Conservation (phyloP, 2,329 filamentous ascomycete genomes). For the Trichothecium roseum region DNA sequence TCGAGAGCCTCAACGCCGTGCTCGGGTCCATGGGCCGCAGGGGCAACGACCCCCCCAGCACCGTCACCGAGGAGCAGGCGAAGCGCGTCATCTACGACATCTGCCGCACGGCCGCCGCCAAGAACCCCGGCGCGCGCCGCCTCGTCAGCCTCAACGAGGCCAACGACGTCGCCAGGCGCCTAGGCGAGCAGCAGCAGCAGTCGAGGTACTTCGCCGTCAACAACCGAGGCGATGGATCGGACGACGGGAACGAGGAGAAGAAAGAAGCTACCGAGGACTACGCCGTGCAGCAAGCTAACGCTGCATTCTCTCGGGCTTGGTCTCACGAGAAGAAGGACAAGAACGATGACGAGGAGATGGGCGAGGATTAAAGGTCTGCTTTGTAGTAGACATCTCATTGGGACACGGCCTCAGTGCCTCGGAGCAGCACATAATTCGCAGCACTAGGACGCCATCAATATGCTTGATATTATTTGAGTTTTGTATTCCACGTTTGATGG, state of each 20-base stretch:
- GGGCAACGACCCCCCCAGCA: conserved; percentile 3
- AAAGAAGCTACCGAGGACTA: conserved; percentile 17
- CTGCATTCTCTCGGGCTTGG: conserved; percentile 11
- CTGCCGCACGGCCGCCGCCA: conserved; percentile 19
- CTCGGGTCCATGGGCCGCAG: conserved; percentile 14
- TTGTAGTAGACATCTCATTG: no score
- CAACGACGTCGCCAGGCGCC: conserved; percentile 45
- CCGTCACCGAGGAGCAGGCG: conserved; percentile 3
- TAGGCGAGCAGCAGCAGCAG: conserved; percentile 37
- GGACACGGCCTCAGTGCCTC: no score
- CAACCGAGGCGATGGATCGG: conserved; percentile 14
- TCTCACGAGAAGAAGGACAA: conserved; percentile 8
- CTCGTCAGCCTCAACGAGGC: conserved; percentile 46
- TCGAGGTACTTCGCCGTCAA: conserved; percentile 26
- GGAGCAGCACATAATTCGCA: no score
- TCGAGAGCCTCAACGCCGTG: conserved; percentile 14
- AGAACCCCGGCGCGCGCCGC: conserved; percentile 27
- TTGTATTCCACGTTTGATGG: no score
- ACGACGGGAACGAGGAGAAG: conserved; percentile 13
- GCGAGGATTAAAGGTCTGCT: not conserved
- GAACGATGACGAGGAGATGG: not conserved
- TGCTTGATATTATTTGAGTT: not conserved
- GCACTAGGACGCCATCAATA: no score
- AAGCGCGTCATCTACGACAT: conserved; percentile 21
- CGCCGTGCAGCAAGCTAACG: conserved; percentile 13